Evolutionary conservation across 164 flowering plant genomes (phyloP).

Genomic region (Berberis thunbergii): DNA sequence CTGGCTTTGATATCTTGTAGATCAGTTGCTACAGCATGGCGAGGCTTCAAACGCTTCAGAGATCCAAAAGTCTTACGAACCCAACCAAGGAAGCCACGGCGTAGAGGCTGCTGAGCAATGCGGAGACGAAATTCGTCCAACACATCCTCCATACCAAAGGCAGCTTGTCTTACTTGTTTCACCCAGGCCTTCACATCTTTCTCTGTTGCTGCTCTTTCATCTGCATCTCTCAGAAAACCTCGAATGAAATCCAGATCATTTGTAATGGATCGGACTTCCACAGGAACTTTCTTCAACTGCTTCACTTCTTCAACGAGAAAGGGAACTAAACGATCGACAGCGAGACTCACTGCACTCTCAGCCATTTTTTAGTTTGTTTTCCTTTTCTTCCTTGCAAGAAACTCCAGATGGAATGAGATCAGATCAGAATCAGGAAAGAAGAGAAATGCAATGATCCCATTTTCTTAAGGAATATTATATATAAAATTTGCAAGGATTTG

Average conservation of each 20-base stretch:
- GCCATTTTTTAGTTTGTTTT: too few species aligned
- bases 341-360: too few species aligned
- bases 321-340: neutral
- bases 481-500: too few species aligned
- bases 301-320: conserved; percentile 3
- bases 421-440: too few species aligned
- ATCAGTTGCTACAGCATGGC: neutral
- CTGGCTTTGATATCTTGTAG: conserved; percentile 1
- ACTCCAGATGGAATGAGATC: too few species aligned
- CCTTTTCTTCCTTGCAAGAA: too few species aligned
- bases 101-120: neutral
- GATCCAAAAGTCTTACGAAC: neutral
- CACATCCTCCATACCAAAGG: too few species aligned
- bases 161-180: too few species aligned
- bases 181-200: conserved; percentile 4
- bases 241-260: conserved; percentile 5
- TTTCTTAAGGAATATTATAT: too few species aligned
- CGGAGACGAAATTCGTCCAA: too few species aligned
- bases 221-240: conserved; percentile 3
- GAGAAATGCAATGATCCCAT: too few species aligned
- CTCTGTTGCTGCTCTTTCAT: neutral
- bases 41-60: neutral
- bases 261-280: neutral
- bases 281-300: neutral
- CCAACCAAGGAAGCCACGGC: conserved; percentile 2